Percentiles rank a stretch among this genome's conserved stretches.
Evolutionary conservation across 768 basidiomycete species (phyloP).

Genomic region (Gloeophyllum trabeum): DNA sequence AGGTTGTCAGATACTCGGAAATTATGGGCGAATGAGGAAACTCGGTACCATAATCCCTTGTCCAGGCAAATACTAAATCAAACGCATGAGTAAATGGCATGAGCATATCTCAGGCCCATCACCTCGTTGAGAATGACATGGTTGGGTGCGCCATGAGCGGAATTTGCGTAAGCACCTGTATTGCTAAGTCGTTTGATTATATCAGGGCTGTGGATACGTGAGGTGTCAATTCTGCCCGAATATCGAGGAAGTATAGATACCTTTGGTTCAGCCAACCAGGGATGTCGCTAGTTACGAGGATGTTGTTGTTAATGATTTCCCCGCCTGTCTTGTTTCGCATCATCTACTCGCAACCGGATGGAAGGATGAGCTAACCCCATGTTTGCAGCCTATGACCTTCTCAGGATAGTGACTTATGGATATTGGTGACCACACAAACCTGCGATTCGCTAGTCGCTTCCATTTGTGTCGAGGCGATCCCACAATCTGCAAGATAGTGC

Average conservation of each 20-base stretch:
- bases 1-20: conserved; percentile 5
- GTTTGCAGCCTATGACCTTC: conserved; percentile 44
- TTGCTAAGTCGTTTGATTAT: conserved; percentile 57
- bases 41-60: conserved; percentile 84
- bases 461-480: conserved; percentile 76
- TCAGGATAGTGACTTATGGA: not conserved
- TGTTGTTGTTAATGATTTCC: no score
- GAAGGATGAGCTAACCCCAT: conserved; percentile 65
- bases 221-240: conserved; percentile 5
- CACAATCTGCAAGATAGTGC: conserved; percentile 41
- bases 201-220: conserved; percentile 69
- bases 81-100: conserved; percentile 8
- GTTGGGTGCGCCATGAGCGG: conserved; percentile 65
- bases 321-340: no score
- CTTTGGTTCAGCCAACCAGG: no score
- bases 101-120: conserved; percentile 9
- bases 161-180: conserved; percentile 51
- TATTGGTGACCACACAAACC: conserved; percentile 30
- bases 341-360: no score
- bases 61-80: conserved; percentile 64
- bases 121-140: conserved; percentile 88
- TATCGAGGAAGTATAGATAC: no score
- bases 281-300: no score
- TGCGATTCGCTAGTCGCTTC: conserved; percentile 64
- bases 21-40: conserved; percentile 2